These are phyloP conservation scores for Podospora pseudocomata DNA, from an alignment of 495 filamentous ascomycete genomes.

Conservation along the genomic window DNA sequence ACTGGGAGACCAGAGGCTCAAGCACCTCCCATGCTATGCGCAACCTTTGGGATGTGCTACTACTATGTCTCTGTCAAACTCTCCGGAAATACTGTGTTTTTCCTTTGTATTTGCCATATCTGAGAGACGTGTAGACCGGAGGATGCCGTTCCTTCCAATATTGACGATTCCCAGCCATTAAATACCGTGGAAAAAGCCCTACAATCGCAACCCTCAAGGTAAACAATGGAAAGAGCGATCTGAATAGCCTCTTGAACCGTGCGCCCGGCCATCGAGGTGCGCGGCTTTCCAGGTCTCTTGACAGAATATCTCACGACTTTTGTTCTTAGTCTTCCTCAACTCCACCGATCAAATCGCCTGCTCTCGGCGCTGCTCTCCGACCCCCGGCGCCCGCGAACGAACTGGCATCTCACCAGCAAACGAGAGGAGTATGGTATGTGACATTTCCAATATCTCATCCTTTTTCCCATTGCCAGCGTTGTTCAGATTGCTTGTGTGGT, in stretches of 20 bases:
- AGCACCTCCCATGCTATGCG: background rate
- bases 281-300: background rate
- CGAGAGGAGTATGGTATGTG: background rate
- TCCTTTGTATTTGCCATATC: background rate
- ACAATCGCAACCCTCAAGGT: background rate
- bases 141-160: background rate
- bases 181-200: background rate
- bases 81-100: too few species aligned
- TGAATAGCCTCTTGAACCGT: background rate
- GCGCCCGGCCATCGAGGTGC: background rate
- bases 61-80: too few species aligned
- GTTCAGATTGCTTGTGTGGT: background rate
- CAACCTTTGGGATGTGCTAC: too few species aligned
- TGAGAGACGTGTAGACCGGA: background rate
- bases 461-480: background rate
- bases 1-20: background rate
- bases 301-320: background rate
- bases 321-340: background rate
- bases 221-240: background rate
- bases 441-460: background rate
- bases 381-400: background rate
- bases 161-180: background rate
- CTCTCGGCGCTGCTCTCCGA: background rate
- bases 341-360: background rate
- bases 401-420: background rate